Base-by-base conservation (phyloP, 1,139 yeast species). In the Yamadazyma taylorii region DNA sequence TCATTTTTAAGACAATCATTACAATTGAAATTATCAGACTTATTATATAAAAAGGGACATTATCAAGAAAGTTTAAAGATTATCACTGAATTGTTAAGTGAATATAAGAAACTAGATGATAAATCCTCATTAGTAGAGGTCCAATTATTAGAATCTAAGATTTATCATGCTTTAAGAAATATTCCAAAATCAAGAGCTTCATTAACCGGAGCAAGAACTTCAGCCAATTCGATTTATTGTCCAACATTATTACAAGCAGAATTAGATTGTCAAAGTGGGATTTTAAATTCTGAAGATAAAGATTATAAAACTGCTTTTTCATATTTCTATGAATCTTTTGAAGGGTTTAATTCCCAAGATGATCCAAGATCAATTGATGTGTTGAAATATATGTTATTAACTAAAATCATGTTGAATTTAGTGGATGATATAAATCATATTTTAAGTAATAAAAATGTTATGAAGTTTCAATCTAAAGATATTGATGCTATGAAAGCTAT, bases 251-350 rank as follows among this genome's bases (percentile, higher is more conserved):
- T 85, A 52, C 96, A 94, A 63, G 98, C 98, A 1, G 95, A 89
- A 56, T 74, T 94, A 42, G 98, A 94, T 60, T 78, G 89, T 64
- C 92, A 90, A 81, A 83, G 95, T 59, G 99, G 99, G 48, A 82
- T 92, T 40, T 75, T 94, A 48, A 95, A 92, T 63, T 95, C 97
- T 24, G 97, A 94, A 62, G 98, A 94, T 53, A 86, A 86, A 59
- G 99, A 94, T 62, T 94, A 87, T 67, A 86, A 88, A 58, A 94
- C 98, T 5, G 96, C 97, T 8, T 94, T 79, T 56, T 89, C 97
- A 5, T 92, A 92, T 63, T 92, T 92, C 54, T 90, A 80, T 58
- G 98, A 92, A 64, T 84, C 97, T 23, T 89, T 92, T 55, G 98
- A 92, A 62, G 94, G 94, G 24, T 92, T 78, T 63, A 74, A 74